phyloP scores from a whole-genome alignment of 768 basidiomycete species.

The Trametes cubensis region DNA sequence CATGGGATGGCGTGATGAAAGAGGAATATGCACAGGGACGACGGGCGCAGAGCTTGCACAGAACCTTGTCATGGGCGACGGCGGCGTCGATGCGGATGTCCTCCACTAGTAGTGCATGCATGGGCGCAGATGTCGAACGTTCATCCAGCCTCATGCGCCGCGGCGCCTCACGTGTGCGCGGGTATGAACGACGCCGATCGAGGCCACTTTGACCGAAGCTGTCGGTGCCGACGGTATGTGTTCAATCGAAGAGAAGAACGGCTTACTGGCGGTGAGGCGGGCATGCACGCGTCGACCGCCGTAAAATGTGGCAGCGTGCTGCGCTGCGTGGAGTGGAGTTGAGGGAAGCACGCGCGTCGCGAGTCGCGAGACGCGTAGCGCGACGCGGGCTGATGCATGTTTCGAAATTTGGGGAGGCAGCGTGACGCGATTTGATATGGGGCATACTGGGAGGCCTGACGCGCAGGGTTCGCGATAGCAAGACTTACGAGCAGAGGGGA shows the following conservation, averaged over 20 bases:
- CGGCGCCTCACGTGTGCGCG: too few relatives aligned
- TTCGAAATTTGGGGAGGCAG: not conserved
- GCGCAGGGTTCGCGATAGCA: not conserved
- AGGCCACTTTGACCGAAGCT: not conserved
- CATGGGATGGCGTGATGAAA: too few relatives aligned
- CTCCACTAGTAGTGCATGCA: too few relatives aligned
- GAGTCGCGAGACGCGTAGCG: not conserved
- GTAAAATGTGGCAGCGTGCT: not conserved
- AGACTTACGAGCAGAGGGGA: not conserved
- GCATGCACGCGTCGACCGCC: not conserved
- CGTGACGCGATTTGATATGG: conserved; percentile 7
- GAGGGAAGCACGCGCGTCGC: conserved; percentile 12
- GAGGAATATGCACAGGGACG: too few relatives aligned
- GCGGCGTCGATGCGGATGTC: too few relatives aligned
- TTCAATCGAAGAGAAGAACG: not conserved
- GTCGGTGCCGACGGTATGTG: not conserved
- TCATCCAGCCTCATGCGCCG: too few relatives aligned
- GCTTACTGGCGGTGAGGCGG: not conserved
- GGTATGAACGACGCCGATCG: too few relatives aligned
- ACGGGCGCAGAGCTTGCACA: too few relatives aligned
- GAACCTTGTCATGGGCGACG: too few relatives aligned
- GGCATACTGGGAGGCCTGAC: not conserved
- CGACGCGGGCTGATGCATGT: conserved; percentile 6
- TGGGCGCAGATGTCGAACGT: too few relatives aligned
- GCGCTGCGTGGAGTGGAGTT: not conserved